phyloP scores from a whole-genome alignment of 2,329 filamentous ascomycete species.

The Hypocreales sp. region DNA sequence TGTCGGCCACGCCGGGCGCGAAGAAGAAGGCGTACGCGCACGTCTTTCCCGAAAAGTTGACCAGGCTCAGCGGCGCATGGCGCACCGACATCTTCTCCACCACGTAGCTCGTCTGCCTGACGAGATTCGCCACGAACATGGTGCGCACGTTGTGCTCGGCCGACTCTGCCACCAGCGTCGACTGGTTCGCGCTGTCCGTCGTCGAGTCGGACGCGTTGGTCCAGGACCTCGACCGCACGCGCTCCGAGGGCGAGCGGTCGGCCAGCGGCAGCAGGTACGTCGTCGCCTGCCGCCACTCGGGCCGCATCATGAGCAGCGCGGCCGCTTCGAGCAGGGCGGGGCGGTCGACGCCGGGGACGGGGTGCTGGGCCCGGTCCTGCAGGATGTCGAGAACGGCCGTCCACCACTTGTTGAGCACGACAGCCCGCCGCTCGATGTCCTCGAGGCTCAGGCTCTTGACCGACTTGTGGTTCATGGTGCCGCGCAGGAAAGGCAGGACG shows the following conservation, averaged over 20 bases:
- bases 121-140: conserved; percentile 69
- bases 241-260: conserved; percentile 35
- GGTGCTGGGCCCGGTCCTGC: conserved; percentile 49
- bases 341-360: conserved; percentile 70
- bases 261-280: conserved; percentile 48
- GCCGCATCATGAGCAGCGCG: conserved; percentile 70
- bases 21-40: conserved; percentile 92
- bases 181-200: conserved; percentile 50
- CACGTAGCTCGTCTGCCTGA: conserved; percentile 73
- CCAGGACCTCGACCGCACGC: conserved; percentile 26
- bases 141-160: conserved; percentile 80
- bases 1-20: conserved; percentile 70
- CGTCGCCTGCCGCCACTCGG: conserved; percentile 70
- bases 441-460: conserved; percentile 52
- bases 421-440: conserved; percentile 65
- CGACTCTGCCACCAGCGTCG: conserved; percentile 40
- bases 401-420: conserved; percentile 87
- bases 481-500: conserved; percentile 63
- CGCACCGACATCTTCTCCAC: conserved; percentile 77
- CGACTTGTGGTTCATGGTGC: conserved; percentile 52
- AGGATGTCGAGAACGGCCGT: conserved; percentile 66
- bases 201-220: conserved; percentile 43
- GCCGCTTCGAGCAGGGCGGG: conserved; percentile 66
- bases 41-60: conserved; percentile 79
- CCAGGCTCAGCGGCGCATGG: conserved; percentile 47